Evolutionary conservation across 1,284 basidiomycete species (phyloP).

Genomic region (Puccinia hordei): DNA sequence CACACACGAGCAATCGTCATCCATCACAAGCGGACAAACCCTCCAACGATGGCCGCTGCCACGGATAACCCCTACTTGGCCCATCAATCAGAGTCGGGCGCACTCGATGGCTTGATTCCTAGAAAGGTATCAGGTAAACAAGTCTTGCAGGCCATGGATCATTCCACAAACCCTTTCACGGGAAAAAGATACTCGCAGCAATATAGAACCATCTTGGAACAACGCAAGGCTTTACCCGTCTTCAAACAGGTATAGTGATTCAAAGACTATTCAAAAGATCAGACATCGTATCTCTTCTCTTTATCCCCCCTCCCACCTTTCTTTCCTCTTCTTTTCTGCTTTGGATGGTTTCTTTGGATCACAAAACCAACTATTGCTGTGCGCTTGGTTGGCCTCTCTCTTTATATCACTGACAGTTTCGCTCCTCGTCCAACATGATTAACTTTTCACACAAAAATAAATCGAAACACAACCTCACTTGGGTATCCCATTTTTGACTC

Average conservation of each 20-base stretch:
- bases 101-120: conserved; percentile 76
- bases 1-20: not conserved
- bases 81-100: conserved; percentile 59
- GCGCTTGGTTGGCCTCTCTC: conserved; percentile 21
- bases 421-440: conserved; percentile 16
- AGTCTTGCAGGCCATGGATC: conserved; percentile 72
- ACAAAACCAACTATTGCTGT: conserved; percentile 40
- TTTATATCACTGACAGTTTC: conserved; percentile 46
- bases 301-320: conserved; percentile 7
- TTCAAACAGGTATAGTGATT: conserved; percentile 66
- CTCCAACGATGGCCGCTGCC: not conserved
- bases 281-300: no score
- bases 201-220: conserved; percentile 83
- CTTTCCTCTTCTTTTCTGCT: not conserved
- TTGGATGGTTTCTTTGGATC: conserved; percentile 33
- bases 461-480: not conserved
- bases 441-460: conserved; percentile 11
- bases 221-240: conserved; percentile 85
- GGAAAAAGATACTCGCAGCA: conserved; percentile 72
- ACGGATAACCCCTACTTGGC: conserved; percentile 66
- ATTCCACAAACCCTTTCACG: conserved; percentile 80
- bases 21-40: not conserved
- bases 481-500: not conserved
- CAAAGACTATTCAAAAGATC: not conserved
- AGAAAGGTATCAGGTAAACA: conserved; percentile 73